These are phyloP conservation scores for Phytophthora megakarya DNA, from an alignment of 352 stramenopile genomes.

Conservation along the genomic window DNA sequence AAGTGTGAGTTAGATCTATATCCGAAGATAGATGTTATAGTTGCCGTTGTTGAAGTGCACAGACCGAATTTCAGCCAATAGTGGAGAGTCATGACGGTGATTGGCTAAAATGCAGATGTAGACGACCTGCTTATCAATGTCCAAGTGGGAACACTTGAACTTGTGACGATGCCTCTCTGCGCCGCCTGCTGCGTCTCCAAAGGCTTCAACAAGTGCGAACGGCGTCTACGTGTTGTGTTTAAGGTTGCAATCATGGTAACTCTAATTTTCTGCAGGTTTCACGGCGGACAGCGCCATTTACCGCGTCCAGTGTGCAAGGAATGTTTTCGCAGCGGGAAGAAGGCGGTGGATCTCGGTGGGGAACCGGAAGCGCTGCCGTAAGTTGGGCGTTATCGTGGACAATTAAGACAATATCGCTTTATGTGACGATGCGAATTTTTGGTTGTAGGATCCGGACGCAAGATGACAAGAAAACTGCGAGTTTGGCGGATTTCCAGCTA, in stretches of 20 bases:
- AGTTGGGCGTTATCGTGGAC: background rate
- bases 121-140: conserved; percentile 11
- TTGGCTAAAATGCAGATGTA: conserved; percentile 38
- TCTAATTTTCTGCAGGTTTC: conserved; percentile 50
- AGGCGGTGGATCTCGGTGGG: conserved; percentile 37
- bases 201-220: conserved; percentile 76
- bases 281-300: conserved; percentile 54
- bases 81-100: background rate
- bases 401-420: background rate
- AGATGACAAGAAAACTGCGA: conserved; percentile 50
- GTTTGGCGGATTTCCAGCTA: conserved; percentile 96
- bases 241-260: background rate
- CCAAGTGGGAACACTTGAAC: conserved; percentile 19
- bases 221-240: background rate
- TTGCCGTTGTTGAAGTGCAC: conserved; percentile 24
- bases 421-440: background rate
- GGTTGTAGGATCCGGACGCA: conserved; percentile 26
- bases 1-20: background rate
- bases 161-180: conserved; percentile 67
- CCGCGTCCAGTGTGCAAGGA: conserved; percentile 74
- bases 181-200: conserved; percentile 71
- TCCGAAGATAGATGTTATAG: conserved; percentile 12
- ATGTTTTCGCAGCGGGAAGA: conserved; percentile 61
- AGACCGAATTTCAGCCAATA: conserved; percentile 22
- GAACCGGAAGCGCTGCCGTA: conserved; percentile 38